Evolutionary conservation across 2,329 filamentous ascomycete species (phyloP), one percentile per base, ranked within the genome.

Genomic region (Clonostachys solani): DNA sequence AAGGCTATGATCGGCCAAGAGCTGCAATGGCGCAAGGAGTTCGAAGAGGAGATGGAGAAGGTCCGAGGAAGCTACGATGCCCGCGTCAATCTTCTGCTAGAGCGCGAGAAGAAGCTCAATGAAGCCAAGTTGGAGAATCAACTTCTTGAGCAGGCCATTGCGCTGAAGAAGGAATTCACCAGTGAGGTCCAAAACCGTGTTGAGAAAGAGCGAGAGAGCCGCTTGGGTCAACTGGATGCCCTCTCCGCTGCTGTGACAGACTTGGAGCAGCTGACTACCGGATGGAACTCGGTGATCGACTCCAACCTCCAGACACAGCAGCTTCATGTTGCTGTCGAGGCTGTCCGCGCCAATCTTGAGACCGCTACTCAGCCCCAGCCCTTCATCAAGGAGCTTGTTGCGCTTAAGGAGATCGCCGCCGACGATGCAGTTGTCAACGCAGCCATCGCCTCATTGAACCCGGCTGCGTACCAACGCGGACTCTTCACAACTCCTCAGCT

Each of bases 381-480:
- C 5, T 99, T 99, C 65, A 81, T 96, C 60, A 84, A 86, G 52
- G 94, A 99, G 73, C 83, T 99, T 13, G 89, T 95, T 17, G 94
- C 94, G 5, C 81, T 99, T 47, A 96, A 96, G 72, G 91, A 96
- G 67, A 89, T 96, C 56, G 89, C 90, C 5, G 78, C 80, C 33
- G 87, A 90, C 45, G 89, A 96, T 63, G 74, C 88, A 1, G 87
- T 97, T 6, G 90, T 99, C 50, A 86, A 90, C 57, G 92, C 92
- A 5, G 94, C 94, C 50, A 95, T 99, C 59, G 87, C 89, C n/a
- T 95, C 91, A 33, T 95, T 99, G 68, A 95, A 95, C 74, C 94
- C 94, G 4, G 75, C 81, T 12, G 90, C 94, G 17, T 99, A 99
- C 74, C 94, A 97, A 71, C 86, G 86, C 47, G 94, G 94, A 49